Conservation (phyloP, 176 grass and related monocot species). For the Saccharum officinarum region DNA sequence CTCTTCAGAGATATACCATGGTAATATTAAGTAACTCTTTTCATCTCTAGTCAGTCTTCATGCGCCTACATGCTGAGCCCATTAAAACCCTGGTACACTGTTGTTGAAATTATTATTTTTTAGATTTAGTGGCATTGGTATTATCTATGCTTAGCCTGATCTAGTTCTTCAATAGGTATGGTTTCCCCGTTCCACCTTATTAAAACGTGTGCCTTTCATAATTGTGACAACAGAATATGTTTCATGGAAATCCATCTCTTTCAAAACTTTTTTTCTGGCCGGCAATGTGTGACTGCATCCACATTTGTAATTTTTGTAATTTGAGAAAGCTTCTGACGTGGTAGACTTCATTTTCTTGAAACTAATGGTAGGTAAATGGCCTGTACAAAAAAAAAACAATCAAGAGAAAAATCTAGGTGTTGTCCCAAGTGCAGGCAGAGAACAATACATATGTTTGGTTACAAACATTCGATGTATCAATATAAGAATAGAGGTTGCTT, state of each 20-base stretch:
- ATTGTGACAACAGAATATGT: neutral
- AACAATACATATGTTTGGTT: conserved; percentile 25
- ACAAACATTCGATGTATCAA: conserved; percentile 6
- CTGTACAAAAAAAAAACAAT: neutral
- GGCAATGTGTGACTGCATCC: neutral
- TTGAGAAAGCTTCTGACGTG: conserved; percentile 10
- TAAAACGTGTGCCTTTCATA: neutral
- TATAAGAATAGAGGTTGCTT: neutral
- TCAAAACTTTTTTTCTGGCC: neutral
- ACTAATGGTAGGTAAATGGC: neutral
- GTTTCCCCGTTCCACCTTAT: conserved; percentile 11
- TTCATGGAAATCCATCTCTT: neutral
- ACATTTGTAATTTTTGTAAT: neutral
- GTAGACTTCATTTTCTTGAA: conserved; percentile 10
- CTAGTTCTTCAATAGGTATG: neutral
- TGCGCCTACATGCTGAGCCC: neutral
- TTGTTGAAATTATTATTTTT: neutral
- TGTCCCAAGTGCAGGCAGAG: conserved; percentile 15
- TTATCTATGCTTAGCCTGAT: conserved; percentile 1
- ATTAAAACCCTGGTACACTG: neutral
- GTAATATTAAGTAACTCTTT: neutral
- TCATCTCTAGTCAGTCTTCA: neutral
- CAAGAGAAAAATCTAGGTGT: neutral
- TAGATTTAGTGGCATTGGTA: neutral
- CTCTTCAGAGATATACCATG: neutral